phyloP scores from a whole-genome alignment of 345 rosid genomes.

The Rhizophora mangle region DNA sequence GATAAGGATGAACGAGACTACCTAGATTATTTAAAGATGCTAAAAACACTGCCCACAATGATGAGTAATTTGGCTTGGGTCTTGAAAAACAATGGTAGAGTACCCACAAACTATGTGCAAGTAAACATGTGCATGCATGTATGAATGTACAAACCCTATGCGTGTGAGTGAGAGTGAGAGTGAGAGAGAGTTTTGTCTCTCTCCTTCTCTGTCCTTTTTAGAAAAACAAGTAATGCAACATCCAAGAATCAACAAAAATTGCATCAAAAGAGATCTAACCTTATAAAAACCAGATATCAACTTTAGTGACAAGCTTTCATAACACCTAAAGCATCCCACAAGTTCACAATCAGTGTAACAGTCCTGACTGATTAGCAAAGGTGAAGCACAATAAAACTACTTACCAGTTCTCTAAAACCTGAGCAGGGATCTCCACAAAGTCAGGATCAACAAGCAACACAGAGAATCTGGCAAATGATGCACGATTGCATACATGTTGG shows the following conservation, averaged over 20 bases:
- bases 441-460: constrained; percentile 87
- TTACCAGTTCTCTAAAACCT: constrained; percentile 78
- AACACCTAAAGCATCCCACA: constrained; percentile 61
- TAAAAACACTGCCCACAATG: too few species aligned
- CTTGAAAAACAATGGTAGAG: too few species aligned
- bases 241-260: neutral
- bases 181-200: neutral
- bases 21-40: too few species aligned
- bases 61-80: too few species aligned
- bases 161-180: too few species aligned
- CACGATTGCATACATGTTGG: constrained; percentile 85
- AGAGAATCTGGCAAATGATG: constrained; percentile 82
- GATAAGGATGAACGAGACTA: too few species aligned
- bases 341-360: constrained; percentile 7
- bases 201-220: neutral
- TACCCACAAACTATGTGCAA: too few species aligned
- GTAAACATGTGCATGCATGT: too few species aligned
- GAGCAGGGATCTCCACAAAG: constrained; percentile 89
- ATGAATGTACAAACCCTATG: too few species aligned
- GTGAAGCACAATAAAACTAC: constrained; percentile 9
- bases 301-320: constrained; percentile 80
- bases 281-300: constrained; percentile 91
- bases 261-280: constrained; percentile 44
- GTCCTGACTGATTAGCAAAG: constrained; percentile 6
- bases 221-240: neutral